A percentile compares a stretch with the other conserved stretches of the same genome.
phyloP scores from a whole-genome alignment of 208 protist species.

The Trypanosoma cruzi region DNA sequence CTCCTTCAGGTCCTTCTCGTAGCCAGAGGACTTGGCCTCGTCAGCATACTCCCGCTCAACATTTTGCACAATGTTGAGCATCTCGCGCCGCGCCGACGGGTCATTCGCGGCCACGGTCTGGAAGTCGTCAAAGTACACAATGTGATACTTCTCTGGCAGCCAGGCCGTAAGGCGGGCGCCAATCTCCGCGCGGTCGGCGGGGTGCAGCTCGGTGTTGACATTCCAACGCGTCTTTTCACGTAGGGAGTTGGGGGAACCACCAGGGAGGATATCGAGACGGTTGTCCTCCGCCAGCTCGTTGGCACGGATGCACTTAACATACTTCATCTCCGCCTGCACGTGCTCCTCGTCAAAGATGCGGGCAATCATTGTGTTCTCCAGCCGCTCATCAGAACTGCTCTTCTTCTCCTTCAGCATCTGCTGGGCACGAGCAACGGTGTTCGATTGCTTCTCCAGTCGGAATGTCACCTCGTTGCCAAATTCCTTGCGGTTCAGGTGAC shows the following conservation, averaged over 20 bases:
- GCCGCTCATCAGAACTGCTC: constrained; percentile 38
- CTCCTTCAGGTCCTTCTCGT: constrained; percentile 68
- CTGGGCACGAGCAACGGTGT: constrained; percentile 86
- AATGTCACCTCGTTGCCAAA: constrained; percentile 87
- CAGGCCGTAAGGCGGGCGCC: constrained; percentile 78
- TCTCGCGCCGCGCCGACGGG: constrained; percentile 59
- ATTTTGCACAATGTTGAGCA: constrained; percentile 78
- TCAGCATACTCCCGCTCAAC: constrained; percentile 77
- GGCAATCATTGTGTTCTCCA: constrained; percentile 81
- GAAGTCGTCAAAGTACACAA: constrained; percentile 90
- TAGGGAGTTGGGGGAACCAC: constrained; percentile 84
- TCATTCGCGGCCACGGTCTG: constrained; percentile 88
- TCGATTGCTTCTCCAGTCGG: constrained; percentile 87
- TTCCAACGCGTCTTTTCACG: constrained; percentile 91
- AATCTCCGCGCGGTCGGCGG: constrained; percentile 78
- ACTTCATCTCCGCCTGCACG: constrained; percentile 90
- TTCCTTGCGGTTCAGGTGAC: constrained; percentile 82
- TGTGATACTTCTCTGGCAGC: constrained; percentile 92
- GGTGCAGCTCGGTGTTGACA: constrained; percentile 85
- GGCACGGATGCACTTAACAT: constrained; percentile 89
- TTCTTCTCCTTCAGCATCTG: constrained; percentile 76
- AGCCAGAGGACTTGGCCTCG: constrained; percentile 70
- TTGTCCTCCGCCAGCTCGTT: constrained; percentile 91
- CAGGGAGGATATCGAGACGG: constrained; percentile 85
- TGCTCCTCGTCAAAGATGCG: constrained; percentile 91